phyloP scores from a whole-genome alignment of 768 basidiomycete species.

The Cystobasidiopsis lactophilus region DNA sequence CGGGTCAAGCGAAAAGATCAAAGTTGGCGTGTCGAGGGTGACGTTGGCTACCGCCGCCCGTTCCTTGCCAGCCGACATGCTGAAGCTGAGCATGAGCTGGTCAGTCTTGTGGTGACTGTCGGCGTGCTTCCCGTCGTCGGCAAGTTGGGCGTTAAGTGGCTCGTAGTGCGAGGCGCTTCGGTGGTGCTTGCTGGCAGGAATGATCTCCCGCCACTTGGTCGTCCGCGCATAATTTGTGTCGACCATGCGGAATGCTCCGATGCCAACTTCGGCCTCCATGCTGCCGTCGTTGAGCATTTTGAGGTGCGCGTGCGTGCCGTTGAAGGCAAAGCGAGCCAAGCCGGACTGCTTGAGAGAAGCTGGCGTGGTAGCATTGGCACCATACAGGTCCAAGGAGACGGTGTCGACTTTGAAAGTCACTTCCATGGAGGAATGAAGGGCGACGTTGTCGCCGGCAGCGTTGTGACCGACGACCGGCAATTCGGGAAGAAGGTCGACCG shows the following conservation, averaged over 20 bases:
- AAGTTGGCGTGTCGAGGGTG: conserved; percentile 72
- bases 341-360: conserved; percentile 47
- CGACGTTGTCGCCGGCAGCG: conserved; percentile 24
- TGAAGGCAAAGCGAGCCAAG: conserved; percentile 65
- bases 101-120: conserved; percentile 37
- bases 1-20: conserved; percentile 81
- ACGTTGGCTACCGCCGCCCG: conserved; percentile 49
- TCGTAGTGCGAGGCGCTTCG: too few relatives aligned
- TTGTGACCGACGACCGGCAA: conserved; percentile 20
- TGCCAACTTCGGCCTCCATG: conserved; percentile 62
- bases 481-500: conserved; percentile 27
- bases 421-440: conserved; percentile 45
- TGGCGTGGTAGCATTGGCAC: conserved; percentile 37
- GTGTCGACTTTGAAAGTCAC: conserved; percentile 45
- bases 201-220: conserved; percentile 78
- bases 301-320: conserved; percentile 50
- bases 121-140: too few relatives aligned
- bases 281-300: conserved; percentile 64
- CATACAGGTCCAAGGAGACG: conserved; percentile 71
- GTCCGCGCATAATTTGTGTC: conserved; percentile 53
- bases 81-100: conserved; percentile 72
- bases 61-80: conserved; percentile 40
- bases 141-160: too few relatives aligned
- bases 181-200: conserved; percentile 69
- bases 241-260: conserved; percentile 78